phyloP scores from a whole-genome alignment of 257 asterid genomes.

The Paraleonurus japonicus region DNA sequence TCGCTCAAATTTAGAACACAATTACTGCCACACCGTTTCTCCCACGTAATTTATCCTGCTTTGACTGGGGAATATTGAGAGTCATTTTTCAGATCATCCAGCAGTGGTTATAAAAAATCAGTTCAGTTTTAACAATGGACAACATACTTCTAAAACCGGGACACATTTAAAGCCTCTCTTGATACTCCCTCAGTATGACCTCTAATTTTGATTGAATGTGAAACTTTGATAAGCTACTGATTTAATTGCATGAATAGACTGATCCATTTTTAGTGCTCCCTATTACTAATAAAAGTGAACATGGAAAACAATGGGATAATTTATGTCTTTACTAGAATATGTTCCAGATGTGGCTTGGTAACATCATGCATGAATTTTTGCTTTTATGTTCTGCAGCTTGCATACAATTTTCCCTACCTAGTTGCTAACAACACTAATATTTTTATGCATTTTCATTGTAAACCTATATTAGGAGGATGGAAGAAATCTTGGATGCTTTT shows the following conservation, averaged over 20 bases:
- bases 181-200: neutral
- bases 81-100: neutral
- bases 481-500: conserved; percentile 81
- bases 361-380: conserved; percentile 7
- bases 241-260: neutral
- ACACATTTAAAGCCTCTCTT: neutral
- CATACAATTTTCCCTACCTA: neutral
- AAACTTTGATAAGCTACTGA: neutral
- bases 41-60: neutral
- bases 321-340: neutral
- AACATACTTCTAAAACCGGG: no score
- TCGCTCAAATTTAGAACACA: neutral
- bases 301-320: neutral
- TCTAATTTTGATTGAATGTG: conserved; percentile 1
- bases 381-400: conserved; percentile 18
- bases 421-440: neutral
- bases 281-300: neutral
- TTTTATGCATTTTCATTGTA: neutral
- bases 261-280: neutral
- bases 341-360: neutral
- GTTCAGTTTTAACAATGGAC: neutral
- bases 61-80: neutral
- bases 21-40: neutral
- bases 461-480: conserved; percentile 66
- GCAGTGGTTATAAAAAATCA: neutral